Base-by-base conservation (phyloP, 176 grass and related monocot species). In the Carex scoparia region DNA sequence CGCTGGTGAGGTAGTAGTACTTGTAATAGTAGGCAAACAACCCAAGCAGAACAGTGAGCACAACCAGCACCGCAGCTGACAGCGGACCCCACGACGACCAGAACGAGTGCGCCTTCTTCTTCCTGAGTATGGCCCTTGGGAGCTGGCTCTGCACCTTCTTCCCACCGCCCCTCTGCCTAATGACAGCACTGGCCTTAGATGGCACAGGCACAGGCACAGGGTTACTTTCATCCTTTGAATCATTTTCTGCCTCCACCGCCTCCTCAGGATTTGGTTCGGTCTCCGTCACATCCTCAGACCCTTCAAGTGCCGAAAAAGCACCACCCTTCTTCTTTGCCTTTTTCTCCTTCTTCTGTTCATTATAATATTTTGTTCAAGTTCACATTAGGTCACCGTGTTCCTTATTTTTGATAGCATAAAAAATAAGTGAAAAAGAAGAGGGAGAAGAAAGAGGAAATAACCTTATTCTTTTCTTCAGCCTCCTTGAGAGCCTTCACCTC, bases 401-500 rank as follows among this genome's bases (percentile, higher is more conserved):
- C 44, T 46, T 4, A 32, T 56, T 19, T 57, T 16, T 57, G 49
- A 33, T 57, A 16, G 23, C 74, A 56, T 78, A 16, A 78, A 56
- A 5, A 57, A 28, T 31, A 40, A 79, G 13, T 79, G 38, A 5
- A 80, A 1, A 71, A 9, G 71, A 27, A 3, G n/a, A 55, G 40
- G 57, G 2, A 4, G 6, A 5, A 81, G 11, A 54, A 16, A 62
- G 3, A 69, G 18, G 13, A 69, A 19, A 53, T 15, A 86, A 88
- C 96, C 96, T 92, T 92, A 3, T 87, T 83, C 77, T 92, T 99
- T 88, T 90, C 93, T 79, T 95, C 93, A 10, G 90, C 81, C 12
- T 99, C 93, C 85, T 94, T 99, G 58, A 93, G 91, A 71, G 91
- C 96, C 77, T 90, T 89, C 7, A 59, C 91, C 18, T 85, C 93